A percentile compares a stretch with the other conserved stretches of the same genome.
Evolutionary conservation across 176 grass and related monocot species (phyloP).

Genomic region (Carex parvula): DNA sequence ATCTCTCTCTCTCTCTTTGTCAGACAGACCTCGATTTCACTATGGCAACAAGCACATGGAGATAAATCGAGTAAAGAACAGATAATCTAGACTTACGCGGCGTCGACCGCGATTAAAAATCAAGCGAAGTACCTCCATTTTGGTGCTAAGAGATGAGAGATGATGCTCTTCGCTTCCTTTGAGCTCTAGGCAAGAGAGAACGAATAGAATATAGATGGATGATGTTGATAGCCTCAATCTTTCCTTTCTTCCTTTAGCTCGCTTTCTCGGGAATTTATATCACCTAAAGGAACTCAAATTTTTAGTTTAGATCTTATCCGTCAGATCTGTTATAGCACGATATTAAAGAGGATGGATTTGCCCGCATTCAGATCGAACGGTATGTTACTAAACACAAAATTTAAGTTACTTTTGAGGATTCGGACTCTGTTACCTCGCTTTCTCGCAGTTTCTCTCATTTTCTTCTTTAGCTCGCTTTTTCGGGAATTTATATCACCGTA

Average conservation of each 20-base stretch:
- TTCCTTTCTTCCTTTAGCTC: background rate
- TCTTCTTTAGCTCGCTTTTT: too few species aligned
- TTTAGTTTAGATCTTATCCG: too few species aligned
- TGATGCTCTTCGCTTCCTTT: background rate
- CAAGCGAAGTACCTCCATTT: conserved; percentile 35
- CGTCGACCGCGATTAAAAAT: conserved; percentile 26
- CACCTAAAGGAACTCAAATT: too few species aligned
- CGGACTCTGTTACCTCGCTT: background rate
- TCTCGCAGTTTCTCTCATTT: background rate
- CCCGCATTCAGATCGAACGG: too few species aligned
- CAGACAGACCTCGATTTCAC: background rate
- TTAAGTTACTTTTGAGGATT: too few species aligned
- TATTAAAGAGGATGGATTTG: too few species aligned
- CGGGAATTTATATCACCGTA: too few species aligned
- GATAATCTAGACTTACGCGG: conserved; percentile 29
- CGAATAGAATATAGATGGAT: background rate
- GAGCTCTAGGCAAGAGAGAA: background rate
- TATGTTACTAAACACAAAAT: too few species aligned
- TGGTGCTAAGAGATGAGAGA: background rate
- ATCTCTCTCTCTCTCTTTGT: background rate
- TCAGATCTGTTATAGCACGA: too few species aligned
- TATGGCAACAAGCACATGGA: background rate
- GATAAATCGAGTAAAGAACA: background rate
- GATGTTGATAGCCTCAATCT: background rate
- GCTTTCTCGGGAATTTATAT: background rate